A percentile compares a stretch with the other conserved stretches of the same genome.
phyloP scores from a whole-genome alignment of 2,329 filamentous ascomycete species.

The Colletotrichum lindemuthianum region DNA sequence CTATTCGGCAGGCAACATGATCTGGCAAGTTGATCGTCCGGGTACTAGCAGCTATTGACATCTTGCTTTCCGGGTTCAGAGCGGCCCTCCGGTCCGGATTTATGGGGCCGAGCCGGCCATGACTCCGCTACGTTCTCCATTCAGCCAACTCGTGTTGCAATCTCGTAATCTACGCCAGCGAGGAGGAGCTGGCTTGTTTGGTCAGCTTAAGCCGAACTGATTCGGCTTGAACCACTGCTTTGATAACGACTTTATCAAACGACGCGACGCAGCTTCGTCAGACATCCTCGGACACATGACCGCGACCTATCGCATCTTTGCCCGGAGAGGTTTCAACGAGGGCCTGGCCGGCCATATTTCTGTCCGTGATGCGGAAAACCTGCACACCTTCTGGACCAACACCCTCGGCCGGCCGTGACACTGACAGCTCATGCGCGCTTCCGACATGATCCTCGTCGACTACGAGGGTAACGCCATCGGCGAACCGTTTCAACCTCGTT shows the following conservation, averaged over 20 bases:
- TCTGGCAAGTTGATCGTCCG: no score
- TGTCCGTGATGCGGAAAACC: slow-evolving; percentile 67
- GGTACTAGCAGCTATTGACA: no score
- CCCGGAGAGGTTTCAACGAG: slow-evolving; percentile 65
- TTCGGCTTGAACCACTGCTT: background rate
- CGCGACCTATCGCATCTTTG: slow-evolving; percentile 66
- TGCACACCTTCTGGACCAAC: slow-evolving; percentile 72
- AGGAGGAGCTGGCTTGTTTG: background rate
- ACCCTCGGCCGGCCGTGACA: slow-evolving; percentile 67
- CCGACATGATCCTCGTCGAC: slow-evolving; percentile 74
- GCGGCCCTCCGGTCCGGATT: background rate
- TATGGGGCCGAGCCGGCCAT: background rate
- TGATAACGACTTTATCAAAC: background rate
- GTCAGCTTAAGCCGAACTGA: background rate
- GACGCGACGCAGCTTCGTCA: background rate
- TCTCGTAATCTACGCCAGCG: no score
- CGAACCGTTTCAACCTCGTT: background rate
- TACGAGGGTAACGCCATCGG: slow-evolving; percentile 64
- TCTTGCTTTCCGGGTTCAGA: no score
- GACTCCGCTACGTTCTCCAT: background rate
- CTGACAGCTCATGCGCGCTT: slow-evolving; percentile 70
- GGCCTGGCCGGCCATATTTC: slow-evolving; percentile 74
- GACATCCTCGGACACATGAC: slow-evolving; percentile 69
- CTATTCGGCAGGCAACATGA: no score
- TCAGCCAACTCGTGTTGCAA: no score